A percentile compares a stretch with the other conserved stretches of the same genome.
Evolutionary conservation across 176 grass and related monocot species (phyloP).

Genomic region (Eragrostis nindensis): DNA sequence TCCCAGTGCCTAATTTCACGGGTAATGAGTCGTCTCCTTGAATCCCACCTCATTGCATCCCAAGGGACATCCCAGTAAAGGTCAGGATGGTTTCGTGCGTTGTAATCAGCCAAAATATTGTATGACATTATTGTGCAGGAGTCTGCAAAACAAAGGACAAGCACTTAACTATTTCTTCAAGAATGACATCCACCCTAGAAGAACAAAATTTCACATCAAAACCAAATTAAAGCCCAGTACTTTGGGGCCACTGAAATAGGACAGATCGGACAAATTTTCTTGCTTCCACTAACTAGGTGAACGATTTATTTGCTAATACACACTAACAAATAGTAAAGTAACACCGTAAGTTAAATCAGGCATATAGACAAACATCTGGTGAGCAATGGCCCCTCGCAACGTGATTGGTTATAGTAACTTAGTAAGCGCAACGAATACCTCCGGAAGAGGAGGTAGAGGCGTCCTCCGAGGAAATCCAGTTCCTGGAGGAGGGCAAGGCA

Average conservation of each 20-base stretch:
- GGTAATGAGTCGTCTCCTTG: slow-evolving; percentile 68
- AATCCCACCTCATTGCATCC: slow-evolving; percentile 76
- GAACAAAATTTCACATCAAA: neutral
- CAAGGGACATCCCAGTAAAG: slow-evolving; percentile 73
- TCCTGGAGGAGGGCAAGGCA: slow-evolving; percentile 25
- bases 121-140: slow-evolving; percentile 79
- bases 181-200: neutral
- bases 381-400: slow-evolving; percentile 4
- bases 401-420: neutral
- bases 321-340: neutral
- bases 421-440: slow-evolving; percentile 42
- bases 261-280: neutral
- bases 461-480: slow-evolving; percentile 54
- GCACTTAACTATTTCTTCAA: neutral
- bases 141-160: slow-evolving; percentile 53
- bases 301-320: neutral
- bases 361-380: slow-evolving; percentile 37
- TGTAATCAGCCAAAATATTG: slow-evolving; percentile 86
- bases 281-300: neutral
- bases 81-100: slow-evolving; percentile 60
- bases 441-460: slow-evolving; percentile 36
- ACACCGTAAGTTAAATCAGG: neutral
- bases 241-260: neutral
- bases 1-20: slow-evolving; percentile 73
- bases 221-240: neutral